Conservation (phyloP, 768 basidiomycete species). For the Boletus edulis region DNA sequence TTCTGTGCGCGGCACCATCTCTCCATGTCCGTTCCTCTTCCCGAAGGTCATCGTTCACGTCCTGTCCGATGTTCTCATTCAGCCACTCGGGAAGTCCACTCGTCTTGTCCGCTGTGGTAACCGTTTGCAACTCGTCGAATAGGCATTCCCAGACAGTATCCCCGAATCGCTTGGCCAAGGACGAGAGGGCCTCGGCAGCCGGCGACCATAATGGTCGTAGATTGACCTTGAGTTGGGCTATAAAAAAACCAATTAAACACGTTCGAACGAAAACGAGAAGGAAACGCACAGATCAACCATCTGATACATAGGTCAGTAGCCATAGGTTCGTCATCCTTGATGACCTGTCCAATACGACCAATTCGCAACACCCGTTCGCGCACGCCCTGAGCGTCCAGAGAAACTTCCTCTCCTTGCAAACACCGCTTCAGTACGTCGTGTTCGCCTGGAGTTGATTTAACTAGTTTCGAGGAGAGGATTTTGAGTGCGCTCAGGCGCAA, state of each 20-base stretch:
- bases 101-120: constrained; percentile 14
- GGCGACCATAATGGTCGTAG: constrained; percentile 88
- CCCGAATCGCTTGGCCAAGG: constrained; percentile 52
- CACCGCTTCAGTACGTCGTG: constrained; percentile 61
- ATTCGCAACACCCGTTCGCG: constrained; percentile 83
- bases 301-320: constrained; percentile 63
- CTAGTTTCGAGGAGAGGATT: constrained; percentile 54
- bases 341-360: constrained; percentile 61
- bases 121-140: constrained; percentile 56
- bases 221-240: constrained; percentile 92
- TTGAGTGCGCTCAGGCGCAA: constrained; percentile 65
- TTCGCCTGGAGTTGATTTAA: constrained; percentile 42
- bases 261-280: not conserved
- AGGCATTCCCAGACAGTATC: constrained; percentile 71
- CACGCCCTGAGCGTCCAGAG: constrained; percentile 75
- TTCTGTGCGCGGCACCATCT: constrained; percentile 67
- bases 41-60: constrained; percentile 34
- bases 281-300: constrained; percentile 68
- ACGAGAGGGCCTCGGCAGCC: constrained; percentile 63
- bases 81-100: constrained; percentile 25
- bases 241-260: not conserved
- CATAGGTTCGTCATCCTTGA: constrained; percentile 47
- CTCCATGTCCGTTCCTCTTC: constrained; percentile 78
- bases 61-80: constrained; percentile 18
- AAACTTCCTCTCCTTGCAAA: constrained; percentile 76